Evolutionary conservation across 768 basidiomycete species (phyloP), one percentile per base, ranked within the genome.

Genomic region (Xerocomus brunneocitrinus): DNA sequence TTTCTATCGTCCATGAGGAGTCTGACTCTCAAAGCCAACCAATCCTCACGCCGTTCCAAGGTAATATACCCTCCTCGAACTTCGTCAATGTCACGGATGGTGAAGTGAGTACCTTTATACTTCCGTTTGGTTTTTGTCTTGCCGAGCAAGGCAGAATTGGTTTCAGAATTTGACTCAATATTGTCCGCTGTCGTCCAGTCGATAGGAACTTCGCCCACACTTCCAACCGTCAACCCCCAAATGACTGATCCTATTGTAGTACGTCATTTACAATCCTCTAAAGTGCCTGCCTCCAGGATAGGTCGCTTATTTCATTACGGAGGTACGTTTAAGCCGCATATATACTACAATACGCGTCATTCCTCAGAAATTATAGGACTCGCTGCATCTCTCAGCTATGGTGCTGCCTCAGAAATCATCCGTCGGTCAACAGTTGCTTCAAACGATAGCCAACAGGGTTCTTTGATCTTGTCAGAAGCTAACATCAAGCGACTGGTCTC

Each of bases 251-350:
- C 49, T 16, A 28, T 34, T 7, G 46, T 13, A 19, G 40, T 61
- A 3, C 79, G 82, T 12, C 77, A 77, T 19, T 71, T 91, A 2
- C 83, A 84, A 63, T 83, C 92, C 0, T 95, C 94, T 5, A 90
- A 81, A 67, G 93, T 98, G 0, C 95, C 95, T 14, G 90, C 92
- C 0, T 95, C 94, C 0, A 79, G 87, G 10, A 76, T 98, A 8
- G 95, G 92, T 4, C 79, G 95, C 14, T 65, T 98, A 8, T 90
- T 98, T 59, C 95, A 98, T 60, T 98, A 98, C 54, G 95, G 95
- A 61, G 91, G 95, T 87, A 63, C 43, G 77, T 62, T 28, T 32
- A 36, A 35, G 4, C 16, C 5, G 13, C 32, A 38, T 35, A 3
- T 16, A 4, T 19, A 4, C 10, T 5, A 24, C 4, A 36, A 3